Evolutionary conservation across 805 yeast genomes (phyloP).

Genomic region (Wickerhamiella australiensis): DNA sequence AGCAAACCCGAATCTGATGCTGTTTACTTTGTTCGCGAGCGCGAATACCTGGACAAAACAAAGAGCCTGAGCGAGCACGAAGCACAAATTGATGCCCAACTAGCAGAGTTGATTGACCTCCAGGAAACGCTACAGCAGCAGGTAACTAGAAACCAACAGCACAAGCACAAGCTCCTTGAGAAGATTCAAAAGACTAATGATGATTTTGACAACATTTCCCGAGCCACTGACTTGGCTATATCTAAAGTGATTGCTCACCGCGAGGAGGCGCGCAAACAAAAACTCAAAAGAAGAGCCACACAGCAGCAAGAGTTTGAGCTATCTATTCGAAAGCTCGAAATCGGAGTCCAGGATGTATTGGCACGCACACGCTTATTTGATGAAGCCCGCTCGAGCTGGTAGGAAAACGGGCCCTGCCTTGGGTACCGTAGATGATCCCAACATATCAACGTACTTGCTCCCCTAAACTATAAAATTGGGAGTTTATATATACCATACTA

Average conservation of each 20-base stretch:
- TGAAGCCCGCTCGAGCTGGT: slow-evolving; percentile 7
- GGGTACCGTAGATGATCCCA: no score
- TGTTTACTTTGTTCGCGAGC: slow-evolving; percentile 6
- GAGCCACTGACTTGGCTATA: neutral
- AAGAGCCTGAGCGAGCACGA: neutral
- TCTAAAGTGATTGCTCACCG: slow-evolving; percentile 4
- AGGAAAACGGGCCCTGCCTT: no score
- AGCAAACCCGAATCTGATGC: slow-evolving; percentile 11
- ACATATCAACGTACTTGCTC: neutral
- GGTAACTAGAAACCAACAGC: neutral
- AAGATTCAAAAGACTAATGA: neutral
- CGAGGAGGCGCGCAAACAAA: slow-evolving; percentile 1
- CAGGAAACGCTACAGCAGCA: slow-evolving; percentile 1
- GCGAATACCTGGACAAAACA: neutral
- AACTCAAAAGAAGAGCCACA: slow-evolving; percentile 6
- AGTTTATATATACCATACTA: slow-evolving; percentile 4
- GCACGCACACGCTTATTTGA: slow-evolving; percentile 11
- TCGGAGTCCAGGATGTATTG: slow-evolving; percentile 12
- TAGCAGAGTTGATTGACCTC: neutral
- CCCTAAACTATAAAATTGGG: slow-evolving; percentile 2
- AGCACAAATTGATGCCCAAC: neutral
- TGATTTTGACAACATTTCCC: neutral
- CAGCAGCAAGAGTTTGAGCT: slow-evolving; percentile 14
- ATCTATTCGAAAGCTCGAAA: slow-evolving; percentile 12
- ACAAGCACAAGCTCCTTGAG: neutral